Evolutionary conservation across 2,329 filamentous ascomycete genomes (phyloP), one percentile per base, ranked within the genome.

Genomic region (Bipolaris zeicola): DNA sequence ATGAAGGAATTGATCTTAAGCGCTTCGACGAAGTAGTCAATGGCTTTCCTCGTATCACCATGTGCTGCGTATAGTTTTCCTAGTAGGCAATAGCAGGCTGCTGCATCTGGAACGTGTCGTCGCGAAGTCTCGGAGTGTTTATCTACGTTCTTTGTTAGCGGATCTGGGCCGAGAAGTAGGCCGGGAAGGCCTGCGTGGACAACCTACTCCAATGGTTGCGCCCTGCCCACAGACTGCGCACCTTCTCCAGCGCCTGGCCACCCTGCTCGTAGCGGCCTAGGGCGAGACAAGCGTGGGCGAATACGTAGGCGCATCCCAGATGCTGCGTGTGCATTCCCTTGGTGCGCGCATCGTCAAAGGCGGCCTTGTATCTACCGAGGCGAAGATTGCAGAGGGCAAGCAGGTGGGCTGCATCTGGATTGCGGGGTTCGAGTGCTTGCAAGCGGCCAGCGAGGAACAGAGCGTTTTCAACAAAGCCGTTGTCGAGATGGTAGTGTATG

Each of bases 1-100:
- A 96, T 95, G 76, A 98, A 94, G 1, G 95, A 93, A 70, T 98
- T 99, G 52, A 88, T 76, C 77, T 93, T 96, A 67, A 99, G 80
- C 5, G 93, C 87, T 58, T 96, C 92, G 64, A 96, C 92, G 72
- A 95, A 98, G 74, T 87, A 92, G 63, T 90, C 85, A 14, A 94
- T 87, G 6, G 95, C 93, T 76, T 91, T 92, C 69, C 90, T 90
- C 68, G 91, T 84, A 66, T 96, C 86, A 59, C 84, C 90, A 67
- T 95, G 89, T 2, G 86, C 91, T 46, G 89, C 87, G 79, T 92
- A 94, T 26, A 99, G 81, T 77, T 96, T 96, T 24, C 92, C 95
- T 28, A 96, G 82, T 36, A 99, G 79, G 68, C 90, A 95, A 61
- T 87, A 83, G n/a, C 94, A 85, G 1, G 92, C 89, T 2, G 95